Evolutionary conservation across 176 grass and related monocot species (phyloP), one percentile per base, ranked within the genome.

Genomic region (Musa schizocarpa): DNA sequence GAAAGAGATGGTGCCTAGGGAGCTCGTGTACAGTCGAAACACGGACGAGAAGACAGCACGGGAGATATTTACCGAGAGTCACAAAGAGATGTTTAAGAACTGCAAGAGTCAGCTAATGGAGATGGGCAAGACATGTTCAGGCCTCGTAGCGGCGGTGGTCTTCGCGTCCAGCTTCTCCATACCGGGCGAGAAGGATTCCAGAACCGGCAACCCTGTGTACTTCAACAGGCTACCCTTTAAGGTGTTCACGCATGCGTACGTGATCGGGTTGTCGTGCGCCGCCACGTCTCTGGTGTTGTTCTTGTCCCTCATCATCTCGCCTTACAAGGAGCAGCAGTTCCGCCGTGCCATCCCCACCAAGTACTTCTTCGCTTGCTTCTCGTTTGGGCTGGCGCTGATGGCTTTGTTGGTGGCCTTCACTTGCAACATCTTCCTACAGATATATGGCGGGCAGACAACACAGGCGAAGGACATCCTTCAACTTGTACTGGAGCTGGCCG

Each of bases 271-370:
- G 13, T 78, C 76, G 1, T 66, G 59, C 53, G 76, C 82, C 24
- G 9, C 82, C 7, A 58, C 69, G 0, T 65, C 82, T 13, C 51
- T 83, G 17, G 69, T 83, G n/a, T 51, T 79, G 10, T 83, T 83
- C 76, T 23, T 79, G 34, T 83, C 82, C 11, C 50, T 83, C 25
- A 0, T 74, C 12, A 74, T 50, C 69, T 67, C 69, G 19, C 50
- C 75, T 11, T 83, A 79, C 82, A 68, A 65, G 22, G 69, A 74
- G 68, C 50, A 52, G 26, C 67, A 83, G 53, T 83, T 79, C 69
- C 65, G 76, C 21, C 57, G 48, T 20, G 27, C 59, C n/a, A 9
- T 83, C 21, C 76, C 82, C 5, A 74, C n/a, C 5, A 83, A 79
- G 51, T 83, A 61, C 55, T 19, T 78, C 0, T 82, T 76, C 16